Base-by-base conservation (phyloP, 1,139 yeast genomes). In the Entelexis paramagnoliae region DNA sequence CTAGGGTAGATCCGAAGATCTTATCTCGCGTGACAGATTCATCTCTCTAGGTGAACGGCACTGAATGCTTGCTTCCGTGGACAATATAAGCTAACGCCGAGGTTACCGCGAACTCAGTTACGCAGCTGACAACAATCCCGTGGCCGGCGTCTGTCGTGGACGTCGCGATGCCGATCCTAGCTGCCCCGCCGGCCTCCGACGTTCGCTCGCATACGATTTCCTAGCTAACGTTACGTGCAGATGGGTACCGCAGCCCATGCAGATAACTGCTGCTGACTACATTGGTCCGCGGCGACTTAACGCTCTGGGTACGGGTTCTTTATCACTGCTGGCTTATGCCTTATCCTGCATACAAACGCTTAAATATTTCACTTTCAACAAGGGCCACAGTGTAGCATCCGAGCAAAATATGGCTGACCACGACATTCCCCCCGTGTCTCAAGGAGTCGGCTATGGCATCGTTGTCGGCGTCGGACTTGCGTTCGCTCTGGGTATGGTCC, bases 371-470 rank as follows among this genome's bases (percentile, higher is more conserved):
- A 35, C 14, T 13, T n/a, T 6, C 9, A 17, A 6, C 7, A 5
- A 35, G 4, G 9, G 14, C 17, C n/a, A 17, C 24, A 11, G 14
- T 4, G n/a, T 22, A 19, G 11, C 28, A 20, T 13, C 7, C 5
- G n/a, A 9, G 13, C 32, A 1, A 4, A 39, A 39, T 3, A 39
- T 42, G 46, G 36, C 33, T 17, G 34, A 34, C 14, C 53, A 54
- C 29, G 28, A 44, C 11, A 2, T 16, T 3, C 55, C 30, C 55
- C 59, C 36, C 54, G 67, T 79, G 24, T 77, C 82, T 2, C 84
- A 83, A 65, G 82, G 85, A 46, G 89, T 84, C n/a, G 96, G 96
- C n/a, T 88, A 87, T 63, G 96, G 88, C 32, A 82, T 88, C 54
- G 86, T 88, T 20, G 82, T 86, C 19, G 97, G 96, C 20, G 74